Evolutionary conservation across 2,329 filamentous ascomycete species (phyloP).

Genomic region (Ophiostoma perfectum): DNA sequence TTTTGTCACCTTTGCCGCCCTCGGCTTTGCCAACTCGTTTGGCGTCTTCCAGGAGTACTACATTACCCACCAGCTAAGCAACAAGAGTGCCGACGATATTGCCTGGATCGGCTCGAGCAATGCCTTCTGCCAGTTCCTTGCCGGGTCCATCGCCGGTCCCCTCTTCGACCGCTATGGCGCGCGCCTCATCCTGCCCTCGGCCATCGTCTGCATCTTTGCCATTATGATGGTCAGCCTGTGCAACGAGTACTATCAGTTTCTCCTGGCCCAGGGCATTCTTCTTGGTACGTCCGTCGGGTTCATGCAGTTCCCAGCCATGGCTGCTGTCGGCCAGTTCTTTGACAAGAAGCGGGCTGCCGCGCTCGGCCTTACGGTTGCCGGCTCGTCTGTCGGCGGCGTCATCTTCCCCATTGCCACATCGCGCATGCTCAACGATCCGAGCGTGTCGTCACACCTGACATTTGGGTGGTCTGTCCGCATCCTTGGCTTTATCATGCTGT

Average conservation of each 20-base stretch:
- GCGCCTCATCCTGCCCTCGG: constrained; percentile 47
- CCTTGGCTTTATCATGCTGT: constrained; percentile 35
- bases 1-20: constrained; percentile 32
- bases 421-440: constrained; percentile 43
- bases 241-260: constrained; percentile 38
- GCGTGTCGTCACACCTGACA: constrained; percentile 24
- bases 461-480: constrained; percentile 37
- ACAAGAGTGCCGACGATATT: constrained; percentile 32
- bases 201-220: constrained; percentile 42
- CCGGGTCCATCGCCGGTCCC: constrained; percentile 32
- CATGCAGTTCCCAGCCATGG: constrained; percentile 36
- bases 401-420: constrained; percentile 49
- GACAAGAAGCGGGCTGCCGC: constrained; percentile 36
- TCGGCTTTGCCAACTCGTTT: constrained; percentile 26
- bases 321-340: constrained; percentile 38
- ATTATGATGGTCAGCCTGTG: constrained; percentile 41
- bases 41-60: constrained; percentile 30
- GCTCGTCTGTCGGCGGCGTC: constrained; percentile 42
- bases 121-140: constrained; percentile 31
- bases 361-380: constrained; percentile 36
- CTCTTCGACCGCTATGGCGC: constrained; percentile 38
- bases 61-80: constrained; percentile 33
- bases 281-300: constrained; percentile 35
- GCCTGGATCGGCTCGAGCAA: constrained; percentile 40
- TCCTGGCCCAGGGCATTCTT: constrained; percentile 39